Evolutionary conservation across 306 rosid genomes (phyloP), one percentile per base, ranked within the genome.

Genomic region (Crataegus laevigata): DNA sequence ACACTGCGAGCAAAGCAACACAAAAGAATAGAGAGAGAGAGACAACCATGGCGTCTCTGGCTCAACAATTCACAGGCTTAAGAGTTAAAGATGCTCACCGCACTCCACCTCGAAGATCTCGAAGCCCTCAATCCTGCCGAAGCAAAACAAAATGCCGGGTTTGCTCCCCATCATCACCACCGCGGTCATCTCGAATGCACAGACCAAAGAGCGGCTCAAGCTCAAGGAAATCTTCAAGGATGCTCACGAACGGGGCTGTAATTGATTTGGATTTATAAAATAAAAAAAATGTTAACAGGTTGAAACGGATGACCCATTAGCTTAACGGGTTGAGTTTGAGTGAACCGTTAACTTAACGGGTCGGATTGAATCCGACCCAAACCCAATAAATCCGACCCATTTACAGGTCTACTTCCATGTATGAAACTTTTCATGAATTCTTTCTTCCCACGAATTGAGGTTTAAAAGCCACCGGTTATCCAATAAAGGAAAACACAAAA

Each of bases 141-240:
- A 32, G 55, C 82, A 60, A 34, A 75, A 64, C 38, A 82, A 75
- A 52, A 84, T 64, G 75, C 71, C 78, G 61, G 22, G 58, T 74
- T 69, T 74, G 40, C 62, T 80, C 13, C 75, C 82, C 70, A 76
- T 71, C 7, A 82, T 82, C 73, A 72, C 91, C 18, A 89, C 97
- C 8, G 81, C 87, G 1, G 88, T 92, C 69, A 82, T 91, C 60
- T 34, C 89, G 25, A 91, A 87, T 64, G 88, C 91, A 1, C 80
- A 88, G 86, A 94, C 89, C 87, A 88, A 63, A 82, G 97, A 90
- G 50, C 91, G 96, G 68, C 58, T 63, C 32, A 73, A 81, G 72
- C 91, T 88, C 32, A 88, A 85, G 29, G 78, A 94, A 57, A 82
- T 91, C 42, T 94, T 94, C 75, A 82, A 88, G 11, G 93, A 94